Conservation (phyloP, 129 eudicot genomes). For the Ambrosia artemisiifolia region DNA sequence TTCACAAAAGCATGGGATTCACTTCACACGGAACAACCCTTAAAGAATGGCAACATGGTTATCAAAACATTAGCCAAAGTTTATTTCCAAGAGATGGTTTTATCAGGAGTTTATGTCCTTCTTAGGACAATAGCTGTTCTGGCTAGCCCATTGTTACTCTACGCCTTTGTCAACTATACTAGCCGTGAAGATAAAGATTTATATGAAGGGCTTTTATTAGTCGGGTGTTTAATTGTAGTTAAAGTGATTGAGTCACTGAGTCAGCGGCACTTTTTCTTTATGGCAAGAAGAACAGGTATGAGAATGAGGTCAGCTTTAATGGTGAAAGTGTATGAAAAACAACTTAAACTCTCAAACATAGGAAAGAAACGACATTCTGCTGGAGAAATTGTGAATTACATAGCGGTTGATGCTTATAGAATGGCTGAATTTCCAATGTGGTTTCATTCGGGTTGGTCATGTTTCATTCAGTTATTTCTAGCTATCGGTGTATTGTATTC, state of each 20-base stretch:
- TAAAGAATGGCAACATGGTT: conserved; percentile 30
- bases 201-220: conserved; percentile 45
- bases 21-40: conserved; percentile 22
- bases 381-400: conserved; percentile 70
- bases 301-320: conserved; percentile 75
- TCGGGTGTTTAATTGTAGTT: conserved; percentile 48
- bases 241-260: conserved; percentile 66
- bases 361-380: conserved; percentile 67
- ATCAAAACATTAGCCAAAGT: conserved; percentile 37
- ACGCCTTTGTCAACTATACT: conserved; percentile 46
- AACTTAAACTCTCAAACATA: conserved; percentile 59
- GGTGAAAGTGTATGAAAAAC: conserved; percentile 66
- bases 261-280: conserved; percentile 63
- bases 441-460: conserved; percentile 57
- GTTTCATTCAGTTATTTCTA: conserved; percentile 42
- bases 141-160: conserved; percentile 49
- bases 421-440: conserved; percentile 76
- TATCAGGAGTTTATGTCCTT: conserved; percentile 35
- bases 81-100: conserved; percentile 37
- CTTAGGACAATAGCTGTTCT: conserved; percentile 42
- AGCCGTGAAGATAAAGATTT: conserved; percentile 25
- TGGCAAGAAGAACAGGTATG: conserved; percentile 62
- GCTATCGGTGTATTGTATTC: conserved; percentile 43
- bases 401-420: conserved; percentile 78
- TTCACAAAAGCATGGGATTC: conserved; percentile 44